phyloP scores from a whole-genome alignment of 805 yeast species.

The Scheffersomyces ergatensis region DNA sequence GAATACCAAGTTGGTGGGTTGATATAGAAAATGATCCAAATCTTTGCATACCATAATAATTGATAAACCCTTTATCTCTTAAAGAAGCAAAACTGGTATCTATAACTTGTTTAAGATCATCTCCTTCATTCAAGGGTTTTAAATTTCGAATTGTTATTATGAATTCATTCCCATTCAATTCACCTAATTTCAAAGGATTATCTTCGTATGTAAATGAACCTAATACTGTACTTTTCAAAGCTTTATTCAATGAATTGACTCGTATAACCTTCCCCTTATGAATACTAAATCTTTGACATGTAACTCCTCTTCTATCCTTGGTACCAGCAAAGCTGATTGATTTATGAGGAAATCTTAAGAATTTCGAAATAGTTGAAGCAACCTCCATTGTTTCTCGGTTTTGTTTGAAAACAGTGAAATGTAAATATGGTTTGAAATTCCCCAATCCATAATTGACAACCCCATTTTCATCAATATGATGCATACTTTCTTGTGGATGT shows the following conservation, averaged over 20 bases:
- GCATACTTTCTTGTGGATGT: slow-evolving; percentile 33
- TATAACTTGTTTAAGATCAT: slow-evolving; percentile 42
- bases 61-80: slow-evolving; percentile 73
- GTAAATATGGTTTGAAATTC: slow-evolving; percentile 62
- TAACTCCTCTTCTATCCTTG: slow-evolving; percentile 93
- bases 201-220: slow-evolving; percentile 77
- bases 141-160: slow-evolving; percentile 80
- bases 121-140: slow-evolving; percentile 28
- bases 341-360: slow-evolving; percentile 72
- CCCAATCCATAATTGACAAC: slow-evolving; percentile 74
- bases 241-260: slow-evolving; percentile 70
- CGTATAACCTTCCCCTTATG: slow-evolving; percentile 71
- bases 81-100: slow-evolving; percentile 56
- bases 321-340: slow-evolving; percentile 87
- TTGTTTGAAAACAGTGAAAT: slow-evolving; percentile 84
- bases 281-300: slow-evolving; percentile 78
- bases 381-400: slow-evolving; percentile 98
- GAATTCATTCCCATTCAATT: slow-evolving; percentile 85
- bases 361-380: slow-evolving; percentile 68
- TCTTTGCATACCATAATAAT: slow-evolving; percentile 97
- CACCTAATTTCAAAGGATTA: slow-evolving; percentile 69
- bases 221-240: slow-evolving; percentile 70
- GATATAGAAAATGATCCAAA: slow-evolving; percentile 95
- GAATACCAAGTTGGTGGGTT: slow-evolving; percentile 81
- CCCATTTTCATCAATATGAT: slow-evolving; percentile 47